Percentiles rank a stretch among this genome's conserved stretches.
Conservation (phyloP, 257 asterid species). For the Henckelia pumila region DNA sequence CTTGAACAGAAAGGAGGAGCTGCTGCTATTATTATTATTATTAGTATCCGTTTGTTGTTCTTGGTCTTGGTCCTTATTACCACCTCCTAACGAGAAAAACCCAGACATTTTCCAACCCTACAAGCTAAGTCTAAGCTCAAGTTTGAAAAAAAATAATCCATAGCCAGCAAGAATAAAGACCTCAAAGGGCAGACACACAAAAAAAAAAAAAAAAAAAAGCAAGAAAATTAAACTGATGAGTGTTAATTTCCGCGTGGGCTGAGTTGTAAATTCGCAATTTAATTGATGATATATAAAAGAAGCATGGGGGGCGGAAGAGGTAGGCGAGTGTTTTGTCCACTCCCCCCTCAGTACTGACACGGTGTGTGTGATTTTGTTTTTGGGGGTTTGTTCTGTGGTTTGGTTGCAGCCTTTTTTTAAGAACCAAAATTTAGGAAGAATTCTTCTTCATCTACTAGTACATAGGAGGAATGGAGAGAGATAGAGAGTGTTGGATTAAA, state of each 20-base stretch:
- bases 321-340: slow-evolving; percentile 30
- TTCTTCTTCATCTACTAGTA: slow-evolving; percentile 24
- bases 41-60: slow-evolving; percentile 26
- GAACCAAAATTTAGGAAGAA: slow-evolving; percentile 36
- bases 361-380: slow-evolving; percentile 17
- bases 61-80: slow-evolving; percentile 24
- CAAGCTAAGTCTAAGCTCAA: slow-evolving; percentile 35
- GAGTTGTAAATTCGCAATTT: slow-evolving; percentile 22
- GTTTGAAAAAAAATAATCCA: slow-evolving; percentile 44
- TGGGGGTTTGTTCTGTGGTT: slow-evolving; percentile 29
- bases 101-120: slow-evolving; percentile 65
- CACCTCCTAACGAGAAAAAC: slow-evolving; percentile 65
- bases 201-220: not conserved
- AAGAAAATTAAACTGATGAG: slow-evolving; percentile 5
- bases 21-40: too few relatives aligned
- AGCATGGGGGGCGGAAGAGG: slow-evolving; percentile 11
- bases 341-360: slow-evolving; percentile 37
- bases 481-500: slow-evolving; percentile 30
- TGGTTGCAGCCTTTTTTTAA: slow-evolving; percentile 35
- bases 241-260: slow-evolving; percentile 15
- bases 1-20: slow-evolving; percentile 47
- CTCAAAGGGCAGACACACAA: slow-evolving; percentile 22
- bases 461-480: slow-evolving; percentile 4
- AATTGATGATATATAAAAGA: too few relatives aligned
- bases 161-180: slow-evolving; percentile 30